Evolutionary conservation across 2,329 filamentous ascomycete genomes (phyloP).

Genomic region (Trichoderma pleuroti): DNA sequence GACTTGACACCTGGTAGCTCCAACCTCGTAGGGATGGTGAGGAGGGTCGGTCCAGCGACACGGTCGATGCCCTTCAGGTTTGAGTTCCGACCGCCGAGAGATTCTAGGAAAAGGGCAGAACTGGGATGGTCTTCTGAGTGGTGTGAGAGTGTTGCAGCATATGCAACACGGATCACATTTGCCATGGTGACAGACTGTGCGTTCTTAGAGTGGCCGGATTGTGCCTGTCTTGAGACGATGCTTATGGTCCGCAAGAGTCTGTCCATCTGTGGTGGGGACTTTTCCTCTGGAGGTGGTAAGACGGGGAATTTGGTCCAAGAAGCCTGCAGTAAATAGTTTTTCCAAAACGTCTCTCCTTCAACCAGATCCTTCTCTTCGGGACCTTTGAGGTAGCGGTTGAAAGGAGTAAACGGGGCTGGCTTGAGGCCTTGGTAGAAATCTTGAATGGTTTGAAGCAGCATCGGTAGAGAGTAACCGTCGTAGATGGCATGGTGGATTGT

Average conservation of each 20-base stretch:
- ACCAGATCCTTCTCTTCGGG: neutral
- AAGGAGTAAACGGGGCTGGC: neutral
- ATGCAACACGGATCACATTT: constrained; percentile 5
- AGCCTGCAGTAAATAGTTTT: neutral
- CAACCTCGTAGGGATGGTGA: neutral
- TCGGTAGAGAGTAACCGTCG: neutral
- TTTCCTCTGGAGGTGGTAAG: neutral
- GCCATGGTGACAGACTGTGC: neutral
- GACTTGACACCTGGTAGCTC: neutral
- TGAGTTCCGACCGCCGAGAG: neutral
- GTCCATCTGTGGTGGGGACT: neutral
- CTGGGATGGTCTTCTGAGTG: neutral
- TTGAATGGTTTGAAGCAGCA: neutral
- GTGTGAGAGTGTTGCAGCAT: neutral
- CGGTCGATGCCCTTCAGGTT: neutral
- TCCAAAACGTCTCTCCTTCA: neutral
- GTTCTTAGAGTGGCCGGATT: neutral
- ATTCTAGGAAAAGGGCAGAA: neutral
- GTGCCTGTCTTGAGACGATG: neutral
- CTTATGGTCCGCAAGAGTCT: neutral
- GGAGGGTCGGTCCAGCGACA: neutral
- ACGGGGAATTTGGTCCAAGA: neutral
- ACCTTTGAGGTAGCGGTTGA: neutral
- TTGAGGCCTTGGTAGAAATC: neutral
- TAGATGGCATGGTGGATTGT: constrained; percentile 4